Conservation (phyloP, 23 red algal species). For the Gracilaria gracilis region DNA sequence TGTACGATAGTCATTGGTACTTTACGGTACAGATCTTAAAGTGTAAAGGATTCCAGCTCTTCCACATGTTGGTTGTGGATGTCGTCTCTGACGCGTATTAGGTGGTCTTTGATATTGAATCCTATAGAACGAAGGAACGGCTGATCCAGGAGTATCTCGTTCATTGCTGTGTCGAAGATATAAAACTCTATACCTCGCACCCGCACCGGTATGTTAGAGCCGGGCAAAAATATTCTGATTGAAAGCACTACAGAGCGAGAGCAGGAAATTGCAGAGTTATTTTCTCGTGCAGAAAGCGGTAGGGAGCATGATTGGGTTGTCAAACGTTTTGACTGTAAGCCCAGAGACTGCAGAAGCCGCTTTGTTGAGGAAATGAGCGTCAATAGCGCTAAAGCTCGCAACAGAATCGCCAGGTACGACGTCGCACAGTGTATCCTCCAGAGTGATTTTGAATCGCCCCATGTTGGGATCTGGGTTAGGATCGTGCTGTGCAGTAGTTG, state of each 20-base stretch:
- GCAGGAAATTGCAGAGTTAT: not conserved
- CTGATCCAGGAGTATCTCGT: constrained; percentile 8
- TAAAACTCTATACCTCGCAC: constrained; percentile 34
- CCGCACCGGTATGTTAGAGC: constrained; percentile 12
- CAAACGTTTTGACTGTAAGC: no score
- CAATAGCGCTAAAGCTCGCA: constrained; percentile 1
- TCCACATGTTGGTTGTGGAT: no score
- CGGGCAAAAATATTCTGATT: not conserved
- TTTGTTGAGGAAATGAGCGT: not conserved
- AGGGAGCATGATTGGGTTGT: not conserved
- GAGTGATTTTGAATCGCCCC: not conserved
- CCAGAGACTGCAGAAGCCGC: not conserved
- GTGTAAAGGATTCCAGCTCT: no score
- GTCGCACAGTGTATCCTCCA: not conserved
- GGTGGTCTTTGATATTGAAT: constrained; percentile 19
- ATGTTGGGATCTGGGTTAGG: not conserved
- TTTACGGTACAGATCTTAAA: no score
- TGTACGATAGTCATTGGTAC: no score
- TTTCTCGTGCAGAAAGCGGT: not conserved
- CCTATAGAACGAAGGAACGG: constrained; percentile 1
- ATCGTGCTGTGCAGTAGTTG: not conserved
- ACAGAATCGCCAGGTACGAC: not conserved
- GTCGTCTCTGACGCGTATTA: not conserved
- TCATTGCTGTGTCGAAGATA: constrained; percentile 2
- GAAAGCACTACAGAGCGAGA: not conserved